Base-by-base conservation (phyloP, 2,329 filamentous ascomycete genomes). In the Bipolaris sorokiniana region DNA sequence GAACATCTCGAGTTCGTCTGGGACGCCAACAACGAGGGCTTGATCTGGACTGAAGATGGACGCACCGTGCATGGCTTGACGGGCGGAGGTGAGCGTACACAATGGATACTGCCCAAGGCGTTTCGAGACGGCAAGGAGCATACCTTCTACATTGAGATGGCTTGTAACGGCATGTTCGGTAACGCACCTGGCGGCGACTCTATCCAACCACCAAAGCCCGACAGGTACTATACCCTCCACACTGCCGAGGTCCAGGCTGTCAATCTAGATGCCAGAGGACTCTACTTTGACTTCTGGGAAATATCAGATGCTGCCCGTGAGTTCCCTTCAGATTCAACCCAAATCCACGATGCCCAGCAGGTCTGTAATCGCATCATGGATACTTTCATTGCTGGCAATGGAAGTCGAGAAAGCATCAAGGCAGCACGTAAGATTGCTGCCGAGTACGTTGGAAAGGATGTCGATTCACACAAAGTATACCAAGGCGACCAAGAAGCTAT, bases 141-240 rank as follows among this genome's bases (percentile, higher is more conserved):
- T 75, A 87, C 84, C 16, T 90, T 99, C 69, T 99, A 97, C 76
- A 89, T 99, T 63, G 95, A 99, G 80, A 97, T 98, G 91, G 95
- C 95, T 18, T 98, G 95, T 79, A 99, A 99, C 76, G 88, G 89
- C 76, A 98, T 98, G 93, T 98, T 98, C 79, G 95, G 95, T 67
- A 97, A 97, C 75, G 90, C 92, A 0, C 84, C 89, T 0, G 89
- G 89, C 18, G 92, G 91, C 23, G 91, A 96, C 75, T 87, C 84
- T 31, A 98, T 97, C 66, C 91, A 96, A 74, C 92, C 95, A 13
- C 95, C 95, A 0, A 83, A 90, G 58, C 90, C 91, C n/a, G 87
- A 97, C 80, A 90, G 84, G 68, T 90, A 90, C 73, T 99, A 90
- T 75, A 84, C 83, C 55, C 83, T 99, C 52, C 79, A 81, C 61